These are phyloP conservation scores for Medakamo hakoo DNA, from an alignment of 139 green algal species.

Conservation along the genomic window DNA sequence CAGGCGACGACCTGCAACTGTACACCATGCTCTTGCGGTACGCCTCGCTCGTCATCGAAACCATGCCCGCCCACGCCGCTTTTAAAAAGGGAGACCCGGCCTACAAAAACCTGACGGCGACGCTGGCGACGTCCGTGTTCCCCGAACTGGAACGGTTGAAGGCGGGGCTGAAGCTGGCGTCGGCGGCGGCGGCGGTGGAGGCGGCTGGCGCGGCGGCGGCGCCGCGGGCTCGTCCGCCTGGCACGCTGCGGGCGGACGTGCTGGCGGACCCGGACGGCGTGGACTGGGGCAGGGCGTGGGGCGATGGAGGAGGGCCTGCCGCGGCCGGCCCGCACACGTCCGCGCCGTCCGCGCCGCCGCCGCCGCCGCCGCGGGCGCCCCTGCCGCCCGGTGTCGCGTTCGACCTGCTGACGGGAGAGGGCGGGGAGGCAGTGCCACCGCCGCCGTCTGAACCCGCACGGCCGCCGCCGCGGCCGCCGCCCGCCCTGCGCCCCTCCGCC, in stretches of 20 bases:
- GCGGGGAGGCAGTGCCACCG: neutral
- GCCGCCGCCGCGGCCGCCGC: neutral
- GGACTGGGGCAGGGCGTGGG: conserved; percentile 27
- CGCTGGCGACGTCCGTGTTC: conserved; percentile 4
- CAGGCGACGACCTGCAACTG: conserved; percentile 43
- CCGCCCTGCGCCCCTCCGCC: neutral
- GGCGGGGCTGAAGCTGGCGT: conserved; percentile 11
- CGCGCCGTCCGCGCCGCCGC: too few relatives aligned
- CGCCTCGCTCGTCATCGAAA: conserved; percentile 55
- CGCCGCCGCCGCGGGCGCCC: too few relatives aligned
- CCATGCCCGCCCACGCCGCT: conserved; percentile 45
- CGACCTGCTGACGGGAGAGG: too few relatives aligned
- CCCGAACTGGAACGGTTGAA: conserved; percentile 54
- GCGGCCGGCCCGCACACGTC: neutral
- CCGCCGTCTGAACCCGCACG: neutral
- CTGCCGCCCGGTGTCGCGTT: too few relatives aligned
- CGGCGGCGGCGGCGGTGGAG: neutral
- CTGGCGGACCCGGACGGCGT: neutral
- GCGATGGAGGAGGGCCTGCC: neutral
- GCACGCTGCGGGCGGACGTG: neutral
- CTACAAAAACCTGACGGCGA: conserved; percentile 20
- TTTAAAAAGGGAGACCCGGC: conserved; percentile 15
- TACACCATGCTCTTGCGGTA: conserved; percentile 71
- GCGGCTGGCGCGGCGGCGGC: neutral
- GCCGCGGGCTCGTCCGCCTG: too few relatives aligned